phyloP scores from a whole-genome alignment of 768 basidiomycete genomes.

The Tylopilus sp. region DNA sequence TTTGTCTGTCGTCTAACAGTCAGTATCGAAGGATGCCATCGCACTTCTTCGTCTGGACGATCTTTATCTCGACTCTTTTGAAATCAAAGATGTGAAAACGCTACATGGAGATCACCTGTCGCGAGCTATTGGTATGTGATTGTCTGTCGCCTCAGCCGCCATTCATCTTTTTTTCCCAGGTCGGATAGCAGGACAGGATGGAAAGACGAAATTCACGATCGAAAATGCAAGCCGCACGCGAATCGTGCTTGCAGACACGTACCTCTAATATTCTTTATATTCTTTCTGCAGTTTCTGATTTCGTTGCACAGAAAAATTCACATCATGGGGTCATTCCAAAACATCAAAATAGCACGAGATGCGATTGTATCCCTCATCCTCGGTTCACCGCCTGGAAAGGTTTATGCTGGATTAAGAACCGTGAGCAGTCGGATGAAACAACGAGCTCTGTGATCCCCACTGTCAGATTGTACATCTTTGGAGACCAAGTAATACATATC shows the following conservation, averaged over 20 bases:
- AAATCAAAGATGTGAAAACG: conserved; percentile 99
- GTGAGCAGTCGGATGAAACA: conserved; percentile 93
- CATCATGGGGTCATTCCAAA: conserved; percentile 97
- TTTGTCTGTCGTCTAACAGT: neutral
- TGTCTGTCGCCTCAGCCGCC: neutral
- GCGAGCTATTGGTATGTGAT: conserved; percentile 83
- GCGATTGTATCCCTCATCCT: conserved; percentile 94
- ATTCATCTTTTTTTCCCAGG: conserved; percentile 41
- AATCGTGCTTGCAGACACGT: conserved; percentile 99
- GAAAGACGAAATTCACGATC: conserved; percentile 98
- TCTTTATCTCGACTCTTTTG: conserved; percentile 96
- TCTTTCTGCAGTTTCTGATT: conserved; percentile 4
- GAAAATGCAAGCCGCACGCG: conserved; percentile 96
- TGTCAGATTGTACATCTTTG: conserved; percentile 7
- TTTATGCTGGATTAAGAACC: conserved; percentile 86
- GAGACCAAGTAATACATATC: conserved; percentile 6
- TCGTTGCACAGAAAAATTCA: conserved; percentile 78
- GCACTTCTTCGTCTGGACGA: conserved; percentile 95
- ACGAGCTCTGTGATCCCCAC: conserved; percentile 60
- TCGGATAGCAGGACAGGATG: conserved; percentile 97
- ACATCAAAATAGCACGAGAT: conserved; percentile 96
- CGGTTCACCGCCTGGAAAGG: conserved; percentile 93
- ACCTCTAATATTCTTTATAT: conserved; percentile 29
- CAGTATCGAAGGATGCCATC: conserved; percentile 72
- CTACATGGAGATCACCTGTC: conserved; percentile 96